Base-by-base conservation (phyloP, 768 basidiomycete genomes). In the Fomitopsis serialis region DNA sequence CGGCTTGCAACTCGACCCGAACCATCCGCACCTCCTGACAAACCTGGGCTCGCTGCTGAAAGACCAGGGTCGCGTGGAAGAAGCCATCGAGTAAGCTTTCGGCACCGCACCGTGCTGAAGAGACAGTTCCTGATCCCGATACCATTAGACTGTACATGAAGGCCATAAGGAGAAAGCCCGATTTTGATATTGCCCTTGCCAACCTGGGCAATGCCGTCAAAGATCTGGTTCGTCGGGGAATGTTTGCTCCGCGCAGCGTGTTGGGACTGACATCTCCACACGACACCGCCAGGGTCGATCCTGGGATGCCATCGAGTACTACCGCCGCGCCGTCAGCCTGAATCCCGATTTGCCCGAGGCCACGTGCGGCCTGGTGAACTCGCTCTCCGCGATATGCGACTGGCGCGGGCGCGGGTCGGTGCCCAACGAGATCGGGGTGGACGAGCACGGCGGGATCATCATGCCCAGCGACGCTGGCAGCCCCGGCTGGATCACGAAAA, bases 191-290 rank as follows among this genome's bases (percentile, higher is more conserved):
- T 52, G 78, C 78, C 2, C 66, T 79, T 10, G 76, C 77, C 15
- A 79, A 79, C 51, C 68, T 79, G 62, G 78, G 72, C 17, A 79
- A 78, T 61, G 75, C 76, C 0, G 61, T 79, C 58, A 78, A 78
- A 58, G 78, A 79, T 56, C 63, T 62, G 52, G 78, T 79, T 34
- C 42, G 71, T 50, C 21, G 25, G 43, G 1, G 17, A 21, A 2
- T 25, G n/a, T 17, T 27, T 45, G 7, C 17, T 23, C 32, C 42
- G 40, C 10, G 11, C 11, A 22, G 15, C 13, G 34, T 25, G 22
- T 46, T 47, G 12, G 5, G 45, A 35, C 29, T 35, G 42, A 24
- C 48, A 22, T n/a, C 13, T 52, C 22, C 1, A 4, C 12, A 35
- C 15, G 37, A 7, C 37, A 4, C 15, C 19, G 37, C 6, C 51